These are phyloP conservation scores for Catunica adiposa DNA, from an alignment of 2,329 filamentous ascomycete genomes.

Conservation along the genomic window DNA sequence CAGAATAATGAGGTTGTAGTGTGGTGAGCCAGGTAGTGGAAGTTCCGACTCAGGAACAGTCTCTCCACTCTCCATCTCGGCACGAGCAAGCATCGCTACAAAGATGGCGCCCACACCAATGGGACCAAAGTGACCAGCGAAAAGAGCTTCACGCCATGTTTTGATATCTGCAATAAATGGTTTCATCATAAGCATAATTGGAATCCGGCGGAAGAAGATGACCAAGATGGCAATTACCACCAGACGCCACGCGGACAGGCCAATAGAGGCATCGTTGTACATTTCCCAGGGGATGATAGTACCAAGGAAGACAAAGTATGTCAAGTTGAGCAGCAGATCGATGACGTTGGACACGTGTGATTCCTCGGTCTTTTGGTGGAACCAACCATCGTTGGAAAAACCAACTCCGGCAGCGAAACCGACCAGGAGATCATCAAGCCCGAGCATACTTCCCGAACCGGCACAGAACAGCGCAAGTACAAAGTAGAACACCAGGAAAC, in stretches of 20 bases:
- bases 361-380: slow-evolving; percentile 93
- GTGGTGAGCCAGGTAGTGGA: slow-evolving; percentile 35
- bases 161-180: slow-evolving; percentile 92
- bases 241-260: slow-evolving; percentile 72
- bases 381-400: slow-evolving; percentile 99
- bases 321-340: slow-evolving; percentile 86
- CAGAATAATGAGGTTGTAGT: slow-evolving; percentile 58
- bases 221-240: slow-evolving; percentile 90
- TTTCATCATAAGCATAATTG: slow-evolving; percentile 82
- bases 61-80: slow-evolving; percentile 64
- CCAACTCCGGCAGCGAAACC: slow-evolving; percentile 94
- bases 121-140: slow-evolving; percentile 92
- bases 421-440: slow-evolving; percentile 83
- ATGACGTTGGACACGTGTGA: slow-evolving; percentile 99
- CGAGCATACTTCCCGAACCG: slow-evolving; percentile 78
- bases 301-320: slow-evolving; percentile 95
- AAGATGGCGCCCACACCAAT: slow-evolving; percentile 97
- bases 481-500: slow-evolving; percentile 97
- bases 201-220: slow-evolving; percentile 87
- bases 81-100: slow-evolving; percentile 77
- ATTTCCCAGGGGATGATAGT: slow-evolving; percentile 93
- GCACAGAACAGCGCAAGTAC: slow-evolving; percentile 90
- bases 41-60: slow-evolving; percentile 56
- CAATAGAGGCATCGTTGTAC: slow-evolving; percentile 61
- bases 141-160: slow-evolving; percentile 92